These are phyloP conservation scores for Ophiostoma perfectum DNA, from an alignment of 2,329 filamentous ascomycete genomes.

Conservation along the genomic window DNA sequence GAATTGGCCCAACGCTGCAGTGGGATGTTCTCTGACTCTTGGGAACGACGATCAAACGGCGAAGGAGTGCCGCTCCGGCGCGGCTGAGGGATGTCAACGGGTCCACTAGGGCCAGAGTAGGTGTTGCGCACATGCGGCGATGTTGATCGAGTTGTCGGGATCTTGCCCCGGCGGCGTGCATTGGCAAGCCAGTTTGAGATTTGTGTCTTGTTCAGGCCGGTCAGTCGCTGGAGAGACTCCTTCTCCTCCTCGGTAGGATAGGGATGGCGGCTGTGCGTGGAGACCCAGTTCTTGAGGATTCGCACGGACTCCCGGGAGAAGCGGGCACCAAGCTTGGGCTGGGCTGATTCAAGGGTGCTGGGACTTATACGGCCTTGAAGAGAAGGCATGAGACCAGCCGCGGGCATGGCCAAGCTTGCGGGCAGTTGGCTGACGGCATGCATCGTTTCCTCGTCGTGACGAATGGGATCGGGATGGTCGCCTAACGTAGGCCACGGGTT, in stretches of 20 bases:
- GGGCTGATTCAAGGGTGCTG: constrained; percentile 29
- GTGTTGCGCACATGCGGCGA: constrained; percentile 63
- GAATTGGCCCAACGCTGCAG: constrained; percentile 56
- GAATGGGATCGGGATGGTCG: constrained; percentile 39
- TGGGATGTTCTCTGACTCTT: constrained; percentile 45
- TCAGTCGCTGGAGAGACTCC: constrained; percentile 68
- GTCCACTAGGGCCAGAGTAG: constrained; percentile 39
- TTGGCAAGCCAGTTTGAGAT: constrained; percentile 93
- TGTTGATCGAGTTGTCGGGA: constrained; percentile 59
- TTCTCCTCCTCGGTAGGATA: constrained; percentile 88
- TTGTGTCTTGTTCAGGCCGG: constrained; percentile 74
- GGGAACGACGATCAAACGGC: constrained; percentile 26
- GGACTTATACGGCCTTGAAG: constrained; percentile 22
- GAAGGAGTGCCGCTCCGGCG: constrained; percentile 46
- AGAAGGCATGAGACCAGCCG: constrained; percentile 23
- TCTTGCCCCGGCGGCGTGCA: constrained; percentile 75
- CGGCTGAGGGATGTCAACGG: constrained; percentile 59
- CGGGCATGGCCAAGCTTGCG: background rate
- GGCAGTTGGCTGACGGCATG: background rate
- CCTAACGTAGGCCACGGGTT: constrained; percentile 45
- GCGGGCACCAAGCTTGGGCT: constrained; percentile 63
- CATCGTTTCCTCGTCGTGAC: constrained; percentile 34
- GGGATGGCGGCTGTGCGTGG: constrained; percentile 71
- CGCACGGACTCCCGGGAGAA: constrained; percentile 78
- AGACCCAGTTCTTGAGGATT: constrained; percentile 78